Percentiles rank a stretch among this genome's conserved stretches.
phyloP scores from a whole-genome alignment of 2,329 filamentous ascomycete species.

The Beauveria bassiana region DNA sequence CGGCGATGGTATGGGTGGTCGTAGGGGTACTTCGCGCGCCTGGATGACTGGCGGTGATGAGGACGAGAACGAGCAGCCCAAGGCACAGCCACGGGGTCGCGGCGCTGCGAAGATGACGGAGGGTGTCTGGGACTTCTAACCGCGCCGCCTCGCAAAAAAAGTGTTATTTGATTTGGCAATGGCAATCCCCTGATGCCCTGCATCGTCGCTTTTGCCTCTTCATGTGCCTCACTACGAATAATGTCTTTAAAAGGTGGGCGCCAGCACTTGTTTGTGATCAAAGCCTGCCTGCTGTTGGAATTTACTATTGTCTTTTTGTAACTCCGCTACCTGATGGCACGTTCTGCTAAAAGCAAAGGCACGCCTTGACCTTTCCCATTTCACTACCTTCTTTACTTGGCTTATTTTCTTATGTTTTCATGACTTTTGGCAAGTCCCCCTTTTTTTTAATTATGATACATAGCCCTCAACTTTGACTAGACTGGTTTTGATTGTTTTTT shows the following conservation, averaged over 20 bases:
- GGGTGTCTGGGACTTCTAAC: constrained; percentile 42
- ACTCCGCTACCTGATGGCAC: background rate
- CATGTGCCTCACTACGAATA: background rate
- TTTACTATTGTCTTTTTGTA: background rate
- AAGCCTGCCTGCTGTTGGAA: background rate
- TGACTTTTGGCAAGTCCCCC: background rate
- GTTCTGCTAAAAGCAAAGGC: background rate
- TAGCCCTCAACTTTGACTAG: constrained; percentile 4
- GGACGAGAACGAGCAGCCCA: constrained; percentile 15
- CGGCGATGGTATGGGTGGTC: constrained; percentile 61
- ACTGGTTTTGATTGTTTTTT: background rate
- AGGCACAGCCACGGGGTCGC: constrained; percentile 29
- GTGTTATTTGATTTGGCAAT: background rate
- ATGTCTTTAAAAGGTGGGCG: background rate
- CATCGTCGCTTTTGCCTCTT: background rate
- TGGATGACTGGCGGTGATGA: constrained; percentile 43
- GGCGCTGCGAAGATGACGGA: constrained; percentile 25
- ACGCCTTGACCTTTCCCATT: background rate
- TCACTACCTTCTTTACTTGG: background rate
- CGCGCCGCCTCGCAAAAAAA: background rate
- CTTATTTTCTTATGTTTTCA: background rate
- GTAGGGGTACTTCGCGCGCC: constrained; percentile 43
- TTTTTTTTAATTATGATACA: background rate
- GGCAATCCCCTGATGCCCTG: background rate
- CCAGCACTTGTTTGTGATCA: background rate